phyloP scores from a whole-genome alignment of 139 green algal genomes.

The Chlamydomonas eustigma region DNA sequence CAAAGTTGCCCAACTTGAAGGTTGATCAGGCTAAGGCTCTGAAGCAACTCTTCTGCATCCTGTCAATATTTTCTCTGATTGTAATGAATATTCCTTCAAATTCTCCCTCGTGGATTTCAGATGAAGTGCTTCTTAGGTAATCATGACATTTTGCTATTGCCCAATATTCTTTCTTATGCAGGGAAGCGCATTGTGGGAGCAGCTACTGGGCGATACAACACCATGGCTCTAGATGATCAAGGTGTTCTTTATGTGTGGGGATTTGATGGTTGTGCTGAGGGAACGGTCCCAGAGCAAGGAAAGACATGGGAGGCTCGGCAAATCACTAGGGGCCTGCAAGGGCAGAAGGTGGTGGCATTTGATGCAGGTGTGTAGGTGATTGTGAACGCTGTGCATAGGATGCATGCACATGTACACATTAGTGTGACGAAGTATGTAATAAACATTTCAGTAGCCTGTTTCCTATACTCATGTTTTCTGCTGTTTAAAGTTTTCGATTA shows the following conservation, averaged over 20 bases:
- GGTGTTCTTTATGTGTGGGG: slow-evolving; percentile 2
- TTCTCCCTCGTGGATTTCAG: no score
- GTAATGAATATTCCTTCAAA: no score
- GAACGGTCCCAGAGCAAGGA: slow-evolving; percentile 8
- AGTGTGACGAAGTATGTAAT: no score
- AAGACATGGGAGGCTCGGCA: slow-evolving; percentile 22
- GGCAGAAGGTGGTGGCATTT: slow-evolving; percentile 38
- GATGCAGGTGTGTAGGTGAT: slow-evolving; percentile 41
- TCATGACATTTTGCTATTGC: no score
- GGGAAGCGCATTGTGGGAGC: slow-evolving; percentile 27
- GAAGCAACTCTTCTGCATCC: not conserved
- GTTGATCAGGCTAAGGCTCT: not conserved
- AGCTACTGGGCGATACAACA: slow-evolving; percentile 50
- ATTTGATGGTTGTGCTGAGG: slow-evolving; percentile 38
- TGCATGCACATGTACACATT: no score
- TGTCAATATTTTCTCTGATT: not conserved
- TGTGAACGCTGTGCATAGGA: not conserved
- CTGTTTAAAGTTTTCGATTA: no score
- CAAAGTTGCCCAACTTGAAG: slow-evolving; percentile 1
- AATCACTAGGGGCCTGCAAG: slow-evolving; percentile 25
- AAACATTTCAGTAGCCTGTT: no score
- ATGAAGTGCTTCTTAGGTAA: no score
- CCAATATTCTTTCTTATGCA: slow-evolving; percentile 1
- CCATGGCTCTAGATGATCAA: slow-evolving; percentile 26
- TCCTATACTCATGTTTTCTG: no score